Evolutionary conservation across 192 early-diverging fungal genomes (phyloP).

Genomic region (Coemansia sp.): DNA sequence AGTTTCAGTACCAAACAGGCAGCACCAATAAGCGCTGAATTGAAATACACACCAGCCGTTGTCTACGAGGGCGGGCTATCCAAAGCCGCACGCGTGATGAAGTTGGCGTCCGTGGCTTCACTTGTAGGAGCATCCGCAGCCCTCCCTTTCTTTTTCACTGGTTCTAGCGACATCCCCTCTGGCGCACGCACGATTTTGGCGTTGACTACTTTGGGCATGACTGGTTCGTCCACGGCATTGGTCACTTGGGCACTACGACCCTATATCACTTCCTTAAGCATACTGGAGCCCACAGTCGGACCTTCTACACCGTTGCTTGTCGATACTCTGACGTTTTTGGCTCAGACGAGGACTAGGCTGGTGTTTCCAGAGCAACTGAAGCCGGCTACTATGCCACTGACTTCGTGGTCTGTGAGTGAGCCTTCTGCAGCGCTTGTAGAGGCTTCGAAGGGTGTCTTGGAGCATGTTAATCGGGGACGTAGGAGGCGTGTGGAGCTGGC

Average conservation of each 20-base stretch:
- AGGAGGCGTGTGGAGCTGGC: conserved; percentile 20
- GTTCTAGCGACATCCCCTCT: conserved; percentile 42
- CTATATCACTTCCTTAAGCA: conserved; percentile 27
- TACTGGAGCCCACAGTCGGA: background rate
- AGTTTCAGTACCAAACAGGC: background rate
- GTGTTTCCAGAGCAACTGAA: conserved; percentile 36
- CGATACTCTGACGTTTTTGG: conserved; percentile 43
- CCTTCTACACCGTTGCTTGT: conserved; percentile 36
- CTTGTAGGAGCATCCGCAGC: conserved; percentile 44
- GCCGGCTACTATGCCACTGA: conserved; percentile 35
- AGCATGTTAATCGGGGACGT: conserved; percentile 24
- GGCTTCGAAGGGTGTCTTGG: conserved; percentile 18
- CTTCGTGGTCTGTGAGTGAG: conserved; percentile 31
- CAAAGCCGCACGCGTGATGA: conserved; percentile 49
- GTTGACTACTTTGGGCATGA: conserved; percentile 45
- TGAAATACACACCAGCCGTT: background rate
- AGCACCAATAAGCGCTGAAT: background rate
- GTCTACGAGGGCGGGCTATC: conserved; percentile 43
- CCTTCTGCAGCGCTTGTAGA: background rate
- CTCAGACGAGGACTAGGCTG: conserved; percentile 23
- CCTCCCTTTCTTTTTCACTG: conserved; percentile 47
- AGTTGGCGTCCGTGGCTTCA: conserved; percentile 47
- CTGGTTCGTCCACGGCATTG: conserved; percentile 40
- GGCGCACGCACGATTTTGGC: conserved; percentile 45
- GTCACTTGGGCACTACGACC: conserved; percentile 43